Evolutionary conservation across 2,329 filamentous ascomycete genomes (phyloP), one percentile per base, ranked within the genome.

Genomic region (Ceratocystis destructans): DNA sequence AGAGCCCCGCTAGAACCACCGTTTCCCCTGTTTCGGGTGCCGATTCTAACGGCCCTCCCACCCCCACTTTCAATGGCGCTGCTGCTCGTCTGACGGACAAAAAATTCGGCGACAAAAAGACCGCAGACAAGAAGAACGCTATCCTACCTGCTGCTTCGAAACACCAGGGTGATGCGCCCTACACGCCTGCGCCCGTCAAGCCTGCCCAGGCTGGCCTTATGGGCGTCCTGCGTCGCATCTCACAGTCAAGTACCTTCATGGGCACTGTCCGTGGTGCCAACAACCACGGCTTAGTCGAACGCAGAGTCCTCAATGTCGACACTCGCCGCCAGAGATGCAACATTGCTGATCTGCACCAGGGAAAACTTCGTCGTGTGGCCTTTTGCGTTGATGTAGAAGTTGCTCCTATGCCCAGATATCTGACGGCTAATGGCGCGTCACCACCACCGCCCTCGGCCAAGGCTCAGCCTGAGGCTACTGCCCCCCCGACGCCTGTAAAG

Each of bases 361-460:
- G 84, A 62, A 96, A 94, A 74, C 76, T 99, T 68, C 84, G 90
- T 65, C 85, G 91, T 64, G 94, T 99, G 0, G 89, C 93, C 0
- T 99, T 99, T 73, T 96, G 90, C 71, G 94, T 99, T 2, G 94
- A 99, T 72, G 92, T 99, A 3, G 94, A 99, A 75, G 96, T 99
- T 72, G 93, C 93, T 2, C 90, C 91, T 0, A 86, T 90, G 72
- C 90, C 92, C 28, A 86, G 84, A 71, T 94, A 95, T 71, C 37
- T 61, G 20, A 8, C 55, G 20, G 76, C 79, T 15, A 89, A 94
- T 2, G 79, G 79, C 17, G 22, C 22, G 2, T 53, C 12, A 22
- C 25, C 41, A 8, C 63, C 31, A 22, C 63, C 53, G n/a, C 31
- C 22, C 22, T 46, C 28, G n/a, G 12, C 20, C 8, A 46, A 46